These are phyloP conservation scores for Teunomyces gatunensis DNA, from an alignment of 805 yeast genomes.

Conservation along the genomic window DNA sequence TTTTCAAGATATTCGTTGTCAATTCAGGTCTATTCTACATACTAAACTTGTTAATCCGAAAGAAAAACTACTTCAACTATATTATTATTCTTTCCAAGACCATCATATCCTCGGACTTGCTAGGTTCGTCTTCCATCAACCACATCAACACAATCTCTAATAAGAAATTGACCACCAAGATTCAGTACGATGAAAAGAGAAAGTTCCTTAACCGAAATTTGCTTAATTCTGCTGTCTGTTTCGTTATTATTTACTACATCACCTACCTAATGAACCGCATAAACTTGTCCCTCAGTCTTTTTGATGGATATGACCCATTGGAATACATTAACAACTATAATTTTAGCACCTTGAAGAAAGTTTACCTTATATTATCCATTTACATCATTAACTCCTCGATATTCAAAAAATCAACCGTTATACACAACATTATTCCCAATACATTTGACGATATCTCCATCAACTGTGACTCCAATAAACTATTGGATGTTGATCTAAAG, in stretches of 20 bases:
- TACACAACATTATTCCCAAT: conserved; percentile 8
- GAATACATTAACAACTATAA: conserved; percentile 11
- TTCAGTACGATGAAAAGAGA: conserved; percentile 9
- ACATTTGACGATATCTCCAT: conserved; percentile 10
- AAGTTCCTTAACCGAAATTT: conserved; percentile 8
- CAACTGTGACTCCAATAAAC: conserved; percentile 12
- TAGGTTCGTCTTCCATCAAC: conserved; percentile 12
- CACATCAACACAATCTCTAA: conserved; percentile 11
- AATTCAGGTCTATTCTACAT: conserved; percentile 6
- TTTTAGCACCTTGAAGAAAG: conserved; percentile 6
- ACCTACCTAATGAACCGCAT: conserved; percentile 14
- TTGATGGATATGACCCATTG: conserved; percentile 8
- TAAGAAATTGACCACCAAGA: conserved; percentile 9
- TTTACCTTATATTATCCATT: conserved; percentile 12
- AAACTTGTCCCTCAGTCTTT: conserved; percentile 8
- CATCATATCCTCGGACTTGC: conserved; percentile 13
- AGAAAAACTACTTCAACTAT: conserved; percentile 12
- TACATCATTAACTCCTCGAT: conserved; percentile 13
- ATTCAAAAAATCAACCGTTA: conserved; percentile 7
- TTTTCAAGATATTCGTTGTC: conserved; percentile 4
- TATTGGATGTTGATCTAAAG: conserved; percentile 10
- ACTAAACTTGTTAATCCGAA: conserved; percentile 6
- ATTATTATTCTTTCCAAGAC: conserved; percentile 13
- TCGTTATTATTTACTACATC: conserved; percentile 13
- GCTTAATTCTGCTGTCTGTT: conserved; percentile 11